These are phyloP conservation scores for Nepenthes mirabilis DNA, from an alignment of 148 eudicot genomes.

Conservation along the genomic window DNA sequence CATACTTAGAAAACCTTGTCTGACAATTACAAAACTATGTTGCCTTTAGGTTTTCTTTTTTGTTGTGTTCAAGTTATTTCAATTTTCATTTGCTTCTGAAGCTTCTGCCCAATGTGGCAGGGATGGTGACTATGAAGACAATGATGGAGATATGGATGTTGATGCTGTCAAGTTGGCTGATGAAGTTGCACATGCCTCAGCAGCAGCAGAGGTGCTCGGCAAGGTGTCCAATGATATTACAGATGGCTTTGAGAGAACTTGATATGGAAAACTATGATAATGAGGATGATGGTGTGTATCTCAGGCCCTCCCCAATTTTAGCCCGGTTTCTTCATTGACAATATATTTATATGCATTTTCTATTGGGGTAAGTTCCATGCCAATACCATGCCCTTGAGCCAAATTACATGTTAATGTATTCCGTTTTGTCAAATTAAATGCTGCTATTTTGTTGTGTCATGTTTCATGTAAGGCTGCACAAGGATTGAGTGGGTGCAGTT, in stretches of 20 bases:
- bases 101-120: constrained; percentile 10
- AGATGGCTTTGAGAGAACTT: constrained; percentile 56
- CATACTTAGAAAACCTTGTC: not conserved
- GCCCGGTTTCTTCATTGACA: not conserved
- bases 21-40: not conserved
- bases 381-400: too few species aligned
- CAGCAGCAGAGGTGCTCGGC: constrained; percentile 74
- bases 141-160: constrained; percentile 49
- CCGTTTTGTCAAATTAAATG: too few species aligned
- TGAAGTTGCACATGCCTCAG: constrained; percentile 74
- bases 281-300: constrained; percentile 56
- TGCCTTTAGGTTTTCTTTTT: not conserved
- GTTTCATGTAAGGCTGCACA: too few species aligned
- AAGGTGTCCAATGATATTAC: constrained; percentile 49
- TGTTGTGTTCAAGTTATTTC: not conserved
- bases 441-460: too few species aligned
- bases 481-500: too few species aligned
- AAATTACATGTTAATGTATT: too few species aligned
- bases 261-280: constrained; percentile 89
- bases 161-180: constrained; percentile 37
- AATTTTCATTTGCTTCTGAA: constrained; percentile 13
- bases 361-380: too few species aligned
- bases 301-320: not conserved
- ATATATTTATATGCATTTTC: not conserved
- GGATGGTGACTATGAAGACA: constrained; percentile 45